These are phyloP conservation scores for Solanum hybrid DNA, from an alignment of 305 asterid genomes.

Conservation along the genomic window DNA sequence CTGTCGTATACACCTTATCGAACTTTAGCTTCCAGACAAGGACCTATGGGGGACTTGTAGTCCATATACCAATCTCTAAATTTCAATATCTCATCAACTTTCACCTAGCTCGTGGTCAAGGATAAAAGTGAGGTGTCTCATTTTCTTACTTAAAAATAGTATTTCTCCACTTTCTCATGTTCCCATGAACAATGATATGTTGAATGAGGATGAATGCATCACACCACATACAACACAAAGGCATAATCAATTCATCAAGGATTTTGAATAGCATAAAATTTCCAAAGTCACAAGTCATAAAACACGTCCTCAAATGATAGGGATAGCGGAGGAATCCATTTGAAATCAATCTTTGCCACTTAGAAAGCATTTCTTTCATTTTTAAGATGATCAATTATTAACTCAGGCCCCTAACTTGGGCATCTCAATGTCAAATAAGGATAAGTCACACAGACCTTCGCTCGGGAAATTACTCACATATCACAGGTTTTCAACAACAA, in stretches of 20 bases:
- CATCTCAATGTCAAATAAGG: background rate
- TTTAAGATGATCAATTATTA: background rate
- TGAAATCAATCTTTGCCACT: too few species aligned
- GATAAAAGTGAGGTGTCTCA: background rate
- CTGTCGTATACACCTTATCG: background rate
- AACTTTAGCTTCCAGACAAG: background rate
- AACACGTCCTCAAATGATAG: background rate
- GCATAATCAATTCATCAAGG: background rate
- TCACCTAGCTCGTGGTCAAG: background rate
- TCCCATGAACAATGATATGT: background rate
- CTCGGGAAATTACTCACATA: too few species aligned
- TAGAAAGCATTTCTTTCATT: background rate
- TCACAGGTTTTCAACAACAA: background rate
- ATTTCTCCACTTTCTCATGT: background rate
- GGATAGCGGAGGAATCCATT: background rate
- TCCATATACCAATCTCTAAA: background rate
- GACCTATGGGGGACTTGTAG: background rate
- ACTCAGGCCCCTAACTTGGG: background rate
- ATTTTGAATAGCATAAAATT: too few species aligned
- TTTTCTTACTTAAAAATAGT: background rate
- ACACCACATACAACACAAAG: background rate
- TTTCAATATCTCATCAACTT: background rate
- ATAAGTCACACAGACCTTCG: background rate
- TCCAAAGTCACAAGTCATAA: background rate
- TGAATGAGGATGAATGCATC: background rate